Base-by-base conservation (phyloP, 768 basidiomycete genomes). In the Coprinopsis sp. region DNA sequence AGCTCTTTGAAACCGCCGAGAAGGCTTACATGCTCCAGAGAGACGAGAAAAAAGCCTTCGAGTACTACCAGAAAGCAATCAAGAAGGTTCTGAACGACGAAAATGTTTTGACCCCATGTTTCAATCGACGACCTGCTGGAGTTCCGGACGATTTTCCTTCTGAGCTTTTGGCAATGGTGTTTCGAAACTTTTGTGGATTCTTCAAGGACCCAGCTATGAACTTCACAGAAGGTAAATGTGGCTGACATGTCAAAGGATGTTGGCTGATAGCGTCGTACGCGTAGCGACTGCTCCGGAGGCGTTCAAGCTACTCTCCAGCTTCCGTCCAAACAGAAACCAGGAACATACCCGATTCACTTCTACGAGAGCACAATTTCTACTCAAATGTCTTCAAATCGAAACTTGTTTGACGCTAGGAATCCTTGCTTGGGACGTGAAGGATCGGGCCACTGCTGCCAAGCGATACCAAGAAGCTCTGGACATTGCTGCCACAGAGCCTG, bases 351-450 rank as follows among this genome's bases (percentile, higher is more conserved):
- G 54, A 36, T 55, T 67, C 37, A 50, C 52, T 30, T 46, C 51
- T 4, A 59, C 58, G 4, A 25, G 54, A 7, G 64, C 52, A 3
- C 54, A 53, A 46, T 37, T 62, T n/a, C 18, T 66, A 38, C 50
- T 67, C n/a, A 64, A 62, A 47, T 63, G 54, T 11, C 58, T 66
- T 57, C 64, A 65, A 36, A 56, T 66, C 24, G 55, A 53, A 2
- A 63, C 62, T 2, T 53, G 50, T 6, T 39, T 65, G 21, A 61
- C 63, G 19, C 51, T 66, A 13, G 65, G 60, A 3, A 39, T 67
- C 31, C 33, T 65, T 10, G 64, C 65, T 6, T 67, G 65, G 64
- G 59, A 61, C 33, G 54, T 57, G 19, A 51, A 53, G 12, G 64
- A 67, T 40, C 61, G 65, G 4, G 49, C 62, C 10, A 64, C 63